Percentiles rank a stretch among this genome's conserved stretches.
phyloP scores from a whole-genome alignment of 1,139 yeast species.

The Insectozyma bohioensis region DNA sequence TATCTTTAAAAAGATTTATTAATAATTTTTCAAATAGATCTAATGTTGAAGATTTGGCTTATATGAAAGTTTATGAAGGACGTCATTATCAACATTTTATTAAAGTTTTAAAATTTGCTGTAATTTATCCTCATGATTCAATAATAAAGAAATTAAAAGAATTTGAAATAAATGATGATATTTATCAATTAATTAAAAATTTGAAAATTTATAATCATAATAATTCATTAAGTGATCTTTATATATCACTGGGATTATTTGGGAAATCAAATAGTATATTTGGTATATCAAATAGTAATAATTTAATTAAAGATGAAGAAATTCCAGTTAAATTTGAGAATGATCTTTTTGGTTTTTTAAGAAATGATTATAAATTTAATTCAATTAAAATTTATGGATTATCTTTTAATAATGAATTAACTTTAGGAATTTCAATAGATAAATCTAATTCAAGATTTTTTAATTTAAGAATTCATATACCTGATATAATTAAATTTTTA shows the following conservation, averaged over 20 bases:
- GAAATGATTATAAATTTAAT: too few relatives aligned
- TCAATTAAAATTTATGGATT: constrained; percentile 32
- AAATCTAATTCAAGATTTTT: constrained; percentile 31
- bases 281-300: too few relatives aligned
- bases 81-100: constrained; percentile 23
- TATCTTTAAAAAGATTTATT: constrained; percentile 17
- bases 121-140: constrained; percentile 36
- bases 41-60: constrained; percentile 24
- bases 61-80: constrained; percentile 38
- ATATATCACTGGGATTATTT: constrained; percentile 28
- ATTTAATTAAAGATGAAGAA: too few relatives aligned
- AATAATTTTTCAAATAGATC: constrained; percentile 15
- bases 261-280: constrained; percentile 23
- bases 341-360: too few relatives aligned
- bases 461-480: constrained; percentile 42
- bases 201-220: constrained; percentile 25
- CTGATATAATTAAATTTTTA: constrained; percentile 37
- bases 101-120: constrained; percentile 30
- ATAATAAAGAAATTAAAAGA: constrained; percentile 17
- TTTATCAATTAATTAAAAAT: constrained; percentile 21
- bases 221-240: constrained; percentile 25
- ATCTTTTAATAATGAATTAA: constrained; percentile 14
- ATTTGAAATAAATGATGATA: constrained; percentile 18
- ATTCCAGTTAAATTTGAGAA: too few relatives aligned
- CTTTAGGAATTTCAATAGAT: constrained; percentile 33